Evolutionary conservation across 345 rosid genomes (phyloP).

Genomic region (Populus simonii): DNA sequence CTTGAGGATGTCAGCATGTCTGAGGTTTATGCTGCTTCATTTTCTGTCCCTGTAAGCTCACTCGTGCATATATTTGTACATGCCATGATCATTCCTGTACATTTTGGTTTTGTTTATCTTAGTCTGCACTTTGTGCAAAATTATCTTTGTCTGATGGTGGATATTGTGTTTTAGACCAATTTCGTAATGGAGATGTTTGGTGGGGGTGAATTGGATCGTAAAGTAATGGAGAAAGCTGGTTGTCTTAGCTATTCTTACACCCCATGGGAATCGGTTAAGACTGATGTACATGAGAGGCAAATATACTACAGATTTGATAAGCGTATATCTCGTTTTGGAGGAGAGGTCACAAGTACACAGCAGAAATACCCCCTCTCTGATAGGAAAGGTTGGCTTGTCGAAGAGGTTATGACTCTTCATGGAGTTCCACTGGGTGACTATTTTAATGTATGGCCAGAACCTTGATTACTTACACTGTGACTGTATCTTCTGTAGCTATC

Average conservation of each 20-base stretch:
- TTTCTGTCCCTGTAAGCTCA: conserved; percentile 70
- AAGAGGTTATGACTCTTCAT: conserved; percentile 93
- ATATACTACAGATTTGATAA: conserved; percentile 74
- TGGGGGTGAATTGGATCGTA: conserved; percentile 80
- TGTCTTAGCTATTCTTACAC: conserved; percentile 77
- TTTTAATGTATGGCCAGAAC: conserved; percentile 53
- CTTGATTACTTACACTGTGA: not conserved
- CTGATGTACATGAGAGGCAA: conserved; percentile 77
- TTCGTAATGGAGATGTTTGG: conserved; percentile 71
- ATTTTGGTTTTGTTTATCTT: not conserved
- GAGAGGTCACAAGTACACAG: conserved; percentile 93
- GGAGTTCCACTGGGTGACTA: conserved; percentile 91
- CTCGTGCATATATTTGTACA: not conserved
- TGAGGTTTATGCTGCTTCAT: conserved; percentile 60
- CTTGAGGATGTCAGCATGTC: conserved; percentile 79
- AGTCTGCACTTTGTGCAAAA: not conserved
- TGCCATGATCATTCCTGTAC: not conserved
- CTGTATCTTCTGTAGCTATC: not conserved
- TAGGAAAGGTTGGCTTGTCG: conserved; percentile 72
- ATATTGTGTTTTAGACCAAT: conserved; percentile 41
- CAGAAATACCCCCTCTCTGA: conserved; percentile 66
- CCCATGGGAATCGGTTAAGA: conserved; percentile 89
- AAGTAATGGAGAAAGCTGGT: conserved; percentile 85
- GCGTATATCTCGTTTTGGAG: conserved; percentile 68
- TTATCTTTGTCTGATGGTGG: conserved; percentile 6